phyloP scores from a whole-genome alignment of 1,284 basidiomycete genomes.

The Microbotryomycetes sp. region DNA sequence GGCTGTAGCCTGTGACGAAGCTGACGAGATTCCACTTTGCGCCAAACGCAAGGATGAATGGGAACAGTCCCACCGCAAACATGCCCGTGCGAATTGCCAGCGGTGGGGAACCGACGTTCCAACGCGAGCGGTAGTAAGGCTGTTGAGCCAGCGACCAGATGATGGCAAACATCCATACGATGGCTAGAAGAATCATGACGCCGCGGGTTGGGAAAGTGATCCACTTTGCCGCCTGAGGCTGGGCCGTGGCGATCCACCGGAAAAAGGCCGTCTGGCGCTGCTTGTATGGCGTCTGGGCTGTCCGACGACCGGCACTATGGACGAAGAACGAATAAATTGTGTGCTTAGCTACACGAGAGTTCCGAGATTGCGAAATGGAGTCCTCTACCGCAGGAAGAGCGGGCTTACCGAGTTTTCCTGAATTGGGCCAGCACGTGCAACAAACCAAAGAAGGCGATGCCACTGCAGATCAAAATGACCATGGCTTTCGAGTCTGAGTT shows the following conservation, averaged over 20 bases:
- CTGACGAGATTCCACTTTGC: conserved; percentile 45
- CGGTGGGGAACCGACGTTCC: conserved; percentile 42
- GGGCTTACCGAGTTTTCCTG: conserved; percentile 6
- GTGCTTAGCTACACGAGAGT: background rate
- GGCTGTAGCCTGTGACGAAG: conserved; percentile 45
- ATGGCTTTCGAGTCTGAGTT: conserved; percentile 25
- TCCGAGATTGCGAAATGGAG: background rate
- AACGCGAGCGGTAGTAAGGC: conserved; percentile 43
- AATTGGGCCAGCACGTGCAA: conserved; percentile 4
- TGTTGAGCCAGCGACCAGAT: conserved; percentile 38
- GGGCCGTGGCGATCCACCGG: conserved; percentile 16
- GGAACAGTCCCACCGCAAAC: conserved; percentile 29
- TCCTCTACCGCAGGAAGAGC: background rate
- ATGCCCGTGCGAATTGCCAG: conserved; percentile 41
- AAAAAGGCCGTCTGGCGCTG: conserved; percentile 5
- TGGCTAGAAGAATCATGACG: conserved; percentile 36
- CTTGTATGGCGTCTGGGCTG: background rate
- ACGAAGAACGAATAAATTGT: background rate
- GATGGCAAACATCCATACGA: conserved; percentile 40
- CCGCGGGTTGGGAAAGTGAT: conserved; percentile 42
- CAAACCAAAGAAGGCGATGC: conserved; percentile 19
- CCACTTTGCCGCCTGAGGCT: conserved; percentile 35
- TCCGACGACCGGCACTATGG: background rate
- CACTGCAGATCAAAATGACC: conserved; percentile 34
- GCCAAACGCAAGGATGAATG: conserved; percentile 39